Base-by-base conservation (phyloP, 805 yeast species). In the Wickerhamia fluorescens region DNA sequence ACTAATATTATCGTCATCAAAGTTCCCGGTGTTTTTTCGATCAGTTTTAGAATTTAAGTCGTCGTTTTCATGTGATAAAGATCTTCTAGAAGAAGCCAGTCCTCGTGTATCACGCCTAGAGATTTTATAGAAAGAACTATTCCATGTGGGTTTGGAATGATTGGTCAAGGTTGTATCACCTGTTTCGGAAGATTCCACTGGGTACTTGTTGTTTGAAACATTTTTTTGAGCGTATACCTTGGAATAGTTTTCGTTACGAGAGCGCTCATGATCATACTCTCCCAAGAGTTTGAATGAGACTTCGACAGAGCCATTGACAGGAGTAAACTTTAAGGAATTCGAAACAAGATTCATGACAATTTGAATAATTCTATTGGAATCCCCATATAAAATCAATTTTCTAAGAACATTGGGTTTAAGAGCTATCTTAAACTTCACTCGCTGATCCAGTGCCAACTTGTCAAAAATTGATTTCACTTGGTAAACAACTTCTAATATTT, bases 331-430 rank as follows among this genome's bases (percentile, higher is more conserved):
- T 44, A 92, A 62, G 0, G 95, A 78, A 55, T 92, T 89, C 11
- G 94, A 80, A 7, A 89, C 92, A 31, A 92, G 62, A 46, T 92
- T 92, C 88, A 89, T 87, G 5, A 89, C 78, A 28, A 92, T 80
- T 53, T 89, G 98, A 32, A 85, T 74, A 23, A 92, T 83, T 49
- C 97, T 66, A 53, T 86, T 87, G 6, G 92, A 75, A 54, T 89
- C 98, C 2, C 96, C 97, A 55, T 67, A 75, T 6, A 89, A 57
- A 2, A 85, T 70, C 66, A 82, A 70, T 37, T 71, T 71, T 34
- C 81, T 64, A 28, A 73, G 56, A 9, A 58, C 54, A 38, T 72
- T 71, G 5, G 95, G 95, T 20, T 59, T 66, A 10, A 87, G 50
- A 0, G 65, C 52, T n/a, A 86, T 71, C 3, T 71, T 60, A 27